phyloP scores from a whole-genome alignment of 2,329 filamentous ascomycete species.

The Hypocreales sp. region DNA sequence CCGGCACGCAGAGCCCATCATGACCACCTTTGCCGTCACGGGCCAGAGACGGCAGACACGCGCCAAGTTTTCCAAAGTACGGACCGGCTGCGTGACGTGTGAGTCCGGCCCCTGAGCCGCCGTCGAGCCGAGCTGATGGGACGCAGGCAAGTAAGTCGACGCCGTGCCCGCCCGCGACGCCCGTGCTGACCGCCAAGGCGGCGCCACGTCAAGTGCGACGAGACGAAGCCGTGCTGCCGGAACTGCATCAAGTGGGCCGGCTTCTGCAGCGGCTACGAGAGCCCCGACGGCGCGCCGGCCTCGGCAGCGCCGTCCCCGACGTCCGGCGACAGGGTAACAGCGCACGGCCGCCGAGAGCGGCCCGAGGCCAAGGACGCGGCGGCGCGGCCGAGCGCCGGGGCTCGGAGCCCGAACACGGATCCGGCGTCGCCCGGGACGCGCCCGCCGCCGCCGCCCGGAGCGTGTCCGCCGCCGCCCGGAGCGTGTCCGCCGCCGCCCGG shows the following conservation, averaged over 20 bases:
- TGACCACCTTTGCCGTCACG: constrained; percentile 5
- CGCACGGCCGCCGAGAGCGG: too few relatives aligned
- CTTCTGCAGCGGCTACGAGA: constrained; percentile 16
- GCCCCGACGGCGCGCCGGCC: neutral
- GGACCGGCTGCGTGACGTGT: constrained; percentile 17
- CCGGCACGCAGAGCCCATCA: constrained; percentile 3
- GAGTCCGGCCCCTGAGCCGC: too few relatives aligned
- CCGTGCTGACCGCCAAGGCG: constrained; percentile 6
- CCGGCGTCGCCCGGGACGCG: too few relatives aligned
- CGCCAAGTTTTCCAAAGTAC: constrained; percentile 15
- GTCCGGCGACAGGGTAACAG: too few relatives aligned
- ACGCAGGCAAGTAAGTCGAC: constrained; percentile 13
- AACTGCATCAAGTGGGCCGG: constrained; percentile 20
- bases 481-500: neutral
- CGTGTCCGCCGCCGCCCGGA: neutral
- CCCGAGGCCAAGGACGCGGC: neutral
- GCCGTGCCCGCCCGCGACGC: neutral
- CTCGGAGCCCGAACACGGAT: too few relatives aligned
- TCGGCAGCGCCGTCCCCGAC: neutral
- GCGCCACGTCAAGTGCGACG: constrained; percentile 20
- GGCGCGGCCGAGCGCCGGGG: neutral
- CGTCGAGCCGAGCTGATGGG: too few relatives aligned
- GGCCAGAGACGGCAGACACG: constrained; percentile 7
- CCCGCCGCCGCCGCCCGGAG: too few relatives aligned
- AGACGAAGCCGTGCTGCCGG: constrained; percentile 17